These are phyloP conservation scores for Drechslera avenae DNA, from an alignment of 2,329 filamentous ascomycete genomes.

Conservation along the genomic window DNA sequence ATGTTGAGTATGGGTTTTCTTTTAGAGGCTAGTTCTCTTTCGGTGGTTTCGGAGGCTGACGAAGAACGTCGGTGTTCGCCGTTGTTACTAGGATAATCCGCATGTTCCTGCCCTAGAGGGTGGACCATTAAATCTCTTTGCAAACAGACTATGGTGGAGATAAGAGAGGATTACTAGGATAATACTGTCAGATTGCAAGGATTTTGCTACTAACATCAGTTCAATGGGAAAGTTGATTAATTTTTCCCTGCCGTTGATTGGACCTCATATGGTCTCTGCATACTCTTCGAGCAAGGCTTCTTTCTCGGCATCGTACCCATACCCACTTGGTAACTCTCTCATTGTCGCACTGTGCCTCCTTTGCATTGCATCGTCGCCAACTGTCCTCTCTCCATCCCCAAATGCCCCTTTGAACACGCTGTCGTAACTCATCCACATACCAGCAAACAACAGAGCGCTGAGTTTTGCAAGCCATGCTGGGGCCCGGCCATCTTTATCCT, in stretches of 20 bases:
- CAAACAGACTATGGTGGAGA: background rate
- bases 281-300: conserved; percentile 18
- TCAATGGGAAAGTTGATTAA: no score
- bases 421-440: conserved; percentile 71
- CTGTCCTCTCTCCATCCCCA: conserved; percentile 81
- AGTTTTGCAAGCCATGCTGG: conserved; percentile 69
- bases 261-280: background rate
- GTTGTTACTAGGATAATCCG: conserved; percentile 1
- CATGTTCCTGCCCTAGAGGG: background rate
- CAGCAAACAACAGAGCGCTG: conserved; percentile 59
- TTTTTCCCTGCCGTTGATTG: no score
- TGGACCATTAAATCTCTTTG: background rate
- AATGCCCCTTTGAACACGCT: conserved; percentile 67
- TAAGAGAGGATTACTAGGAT: no score
- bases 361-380: conserved; percentile 28
- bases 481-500: conserved; percentile 68
- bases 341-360: background rate
- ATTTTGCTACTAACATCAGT: no score
- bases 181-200: no score
- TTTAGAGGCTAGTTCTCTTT: background rate
- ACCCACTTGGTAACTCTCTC: background rate
- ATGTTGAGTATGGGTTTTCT: background rate
- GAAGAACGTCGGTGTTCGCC: conserved; percentile 7
- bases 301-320: conserved; percentile 18
- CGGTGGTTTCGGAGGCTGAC: conserved; percentile 1